Conservation (phyloP, 345 rosid genomes). For the Pistacia vera region DNA sequence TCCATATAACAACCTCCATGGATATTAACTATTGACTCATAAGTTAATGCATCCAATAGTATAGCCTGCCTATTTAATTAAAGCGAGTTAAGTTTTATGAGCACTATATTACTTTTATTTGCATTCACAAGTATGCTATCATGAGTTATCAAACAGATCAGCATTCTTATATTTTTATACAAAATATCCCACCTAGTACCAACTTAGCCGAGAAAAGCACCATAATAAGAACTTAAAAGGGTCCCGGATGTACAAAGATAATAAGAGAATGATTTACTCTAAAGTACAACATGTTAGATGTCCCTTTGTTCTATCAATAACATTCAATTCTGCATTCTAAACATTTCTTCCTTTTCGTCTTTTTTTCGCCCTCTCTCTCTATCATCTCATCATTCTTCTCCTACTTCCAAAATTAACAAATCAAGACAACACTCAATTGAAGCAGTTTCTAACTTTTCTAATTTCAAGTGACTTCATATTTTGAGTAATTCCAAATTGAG, state of each 20-base stretch:
- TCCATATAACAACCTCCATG: constrained; percentile 7
- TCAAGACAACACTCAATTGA: not conserved
- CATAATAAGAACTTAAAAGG: not conserved
- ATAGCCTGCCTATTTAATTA: not conserved
- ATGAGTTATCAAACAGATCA: not conserved
- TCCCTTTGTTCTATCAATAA: not conserved
- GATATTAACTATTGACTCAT: too few species aligned
- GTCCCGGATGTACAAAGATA: not conserved
- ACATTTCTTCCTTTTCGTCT: too few species aligned
- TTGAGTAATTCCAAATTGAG: not conserved
- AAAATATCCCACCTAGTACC: constrained; percentile 3
- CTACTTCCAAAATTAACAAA: not conserved
- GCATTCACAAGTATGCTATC: not conserved
- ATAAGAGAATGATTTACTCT: not conserved
- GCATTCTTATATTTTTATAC: not conserved
- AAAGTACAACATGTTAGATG: not conserved
- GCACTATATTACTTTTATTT: not conserved
- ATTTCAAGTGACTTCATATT: not conserved
- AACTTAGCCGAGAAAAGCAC: not conserved
- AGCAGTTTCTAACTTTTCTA: not conserved
- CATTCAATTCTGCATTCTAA: not conserved
- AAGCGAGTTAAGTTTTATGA: not conserved
- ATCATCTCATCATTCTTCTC: not conserved
- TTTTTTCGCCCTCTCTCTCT: too few species aligned
- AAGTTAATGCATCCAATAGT: not conserved